Evolutionary conservation across 2,329 filamentous ascomycete species (phyloP).

Genomic region (Pseudogymnoascus sp.): DNA sequence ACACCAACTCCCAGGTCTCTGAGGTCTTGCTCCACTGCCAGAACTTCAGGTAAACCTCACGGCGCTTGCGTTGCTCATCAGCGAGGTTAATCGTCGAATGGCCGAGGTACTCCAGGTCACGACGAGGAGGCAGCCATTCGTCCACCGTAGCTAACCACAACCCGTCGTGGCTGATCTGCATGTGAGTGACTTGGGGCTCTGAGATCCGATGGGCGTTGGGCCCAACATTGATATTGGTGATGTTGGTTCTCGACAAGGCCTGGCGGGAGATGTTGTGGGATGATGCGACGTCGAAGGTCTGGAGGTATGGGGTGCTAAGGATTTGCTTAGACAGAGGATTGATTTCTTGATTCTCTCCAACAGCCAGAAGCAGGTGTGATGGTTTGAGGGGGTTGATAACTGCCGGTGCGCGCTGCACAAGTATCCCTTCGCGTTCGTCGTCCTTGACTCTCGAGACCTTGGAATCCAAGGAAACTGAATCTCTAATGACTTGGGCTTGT

Average conservation of each 20-base stretch:
- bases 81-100: constrained; percentile 35
- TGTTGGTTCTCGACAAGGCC: constrained; percentile 78
- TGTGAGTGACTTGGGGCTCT: constrained; percentile 67
- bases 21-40: constrained; percentile 60
- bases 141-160: constrained; percentile 88
- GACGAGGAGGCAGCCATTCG: constrained; percentile 70
- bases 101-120: constrained; percentile 55
- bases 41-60: constrained; percentile 81
- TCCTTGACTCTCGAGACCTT: constrained; percentile 40
- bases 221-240: constrained; percentile 69
- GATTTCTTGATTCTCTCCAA: constrained; percentile 52
- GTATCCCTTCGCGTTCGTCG: constrained; percentile 19
- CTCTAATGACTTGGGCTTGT: constrained; percentile 52
- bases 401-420: constrained; percentile 42
- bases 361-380: constrained; percentile 59
- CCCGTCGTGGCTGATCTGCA: constrained; percentile 72
- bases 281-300: constrained; percentile 77
- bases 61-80: constrained; percentile 42
- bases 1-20: constrained; percentile 63
- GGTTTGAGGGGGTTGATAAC: constrained; percentile 53
- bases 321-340: constrained; percentile 41
- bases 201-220: constrained; percentile 62
- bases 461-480: constrained; percentile 42
- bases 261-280: constrained; percentile 76
- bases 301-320: constrained; percentile 57